phyloP scores from a whole-genome alignment of 2,329 filamentous ascomycete genomes.

The Sporothrix protearum region DNA sequence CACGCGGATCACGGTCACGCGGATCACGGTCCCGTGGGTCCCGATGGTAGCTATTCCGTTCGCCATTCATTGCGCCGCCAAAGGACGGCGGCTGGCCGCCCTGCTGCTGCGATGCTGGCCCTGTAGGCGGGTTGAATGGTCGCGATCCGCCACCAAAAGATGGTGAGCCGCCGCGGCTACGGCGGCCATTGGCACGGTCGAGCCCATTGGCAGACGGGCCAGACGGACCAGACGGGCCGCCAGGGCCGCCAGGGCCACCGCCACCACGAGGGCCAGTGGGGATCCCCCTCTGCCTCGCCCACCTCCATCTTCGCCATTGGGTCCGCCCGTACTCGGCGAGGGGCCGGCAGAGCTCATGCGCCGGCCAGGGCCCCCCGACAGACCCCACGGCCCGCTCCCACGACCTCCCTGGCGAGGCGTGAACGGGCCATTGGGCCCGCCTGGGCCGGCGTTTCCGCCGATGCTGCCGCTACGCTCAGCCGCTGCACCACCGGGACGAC shows the following conservation, averaged over 20 bases:
- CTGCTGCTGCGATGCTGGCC: slow-evolving; percentile 44
- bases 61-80: slow-evolving; percentile 3
- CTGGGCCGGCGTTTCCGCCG: neutral
- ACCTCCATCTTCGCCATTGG: slow-evolving; percentile 32
- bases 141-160: slow-evolving; percentile 33
- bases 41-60: slow-evolving; percentile 10
- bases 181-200: neutral
- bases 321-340: slow-evolving; percentile 40
- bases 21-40: slow-evolving; percentile 16
- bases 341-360: slow-evolving; percentile 30
- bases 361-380: slow-evolving; percentile 22
- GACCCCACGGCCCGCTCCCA: slow-evolving; percentile 32
- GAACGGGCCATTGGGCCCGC: slow-evolving; percentile 8
- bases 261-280: slow-evolving; percentile 48
- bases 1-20: slow-evolving; percentile 13
- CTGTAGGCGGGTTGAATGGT: slow-evolving; percentile 57
- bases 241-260: slow-evolving; percentile 30
- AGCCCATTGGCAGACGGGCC: neutral
- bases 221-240: slow-evolving; percentile 34
- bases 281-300: slow-evolving; percentile 40
- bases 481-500: neutral
- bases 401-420: slow-evolving; percentile 13
- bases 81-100: slow-evolving; percentile 1
- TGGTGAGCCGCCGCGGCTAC: slow-evolving; percentile 21
- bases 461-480: slow-evolving; percentile 6